Base-by-base conservation (phyloP, 768 basidiomycete genomes). In the Tremella mesenterica region DNA sequence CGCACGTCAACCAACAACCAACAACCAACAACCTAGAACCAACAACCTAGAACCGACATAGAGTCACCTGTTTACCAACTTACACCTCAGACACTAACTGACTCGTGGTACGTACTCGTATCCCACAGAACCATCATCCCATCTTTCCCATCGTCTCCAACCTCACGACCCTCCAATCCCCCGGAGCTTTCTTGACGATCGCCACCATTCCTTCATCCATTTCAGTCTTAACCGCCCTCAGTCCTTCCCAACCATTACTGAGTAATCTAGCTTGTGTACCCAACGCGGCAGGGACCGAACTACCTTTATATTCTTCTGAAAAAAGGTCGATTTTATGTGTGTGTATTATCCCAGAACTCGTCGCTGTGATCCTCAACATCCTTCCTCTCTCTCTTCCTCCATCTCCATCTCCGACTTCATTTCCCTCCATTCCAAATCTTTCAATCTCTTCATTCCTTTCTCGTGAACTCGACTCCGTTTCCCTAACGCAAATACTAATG, bases 161-260 rank as follows among this genome's bases (percentile, higher is more conserved):
- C 31, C 44, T 50, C 13, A 47, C 31, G 1, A 56, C 18, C 26
- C 54, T 56, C 54, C 54, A 56, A 38, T 56, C 54, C 16, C 34
- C 46, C 18, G 31, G 43, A 18, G 20, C 44, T 36, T 47, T 50
- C 34, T 38, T 56, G 28, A 50, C 49, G 16, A 43, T 50, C 20
- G 51, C 30, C 26, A 45, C 38, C 54, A 56, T 25, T 44, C 54
- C n/a, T 38, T 30, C 25, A 25, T 34, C 12, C 26, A 18, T 25
- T 30, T 44, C 18, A 25, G 28, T 16, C n/a, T n/a, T n/a, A n/a
- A n/a, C n/a, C n/a, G n/a, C n/a, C n/a, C n/a, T n/a, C 12, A 41
- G 13, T 8, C 27, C 43, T 30, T 46, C 44, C 38, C 38, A 41
- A 23, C 38, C 38, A 23, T 41, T 41, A 16, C 38, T 41, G n/a